Evolutionary conservation across 345 rosid species (phyloP).

Genomic region (Lepidium aucheri): DNA sequence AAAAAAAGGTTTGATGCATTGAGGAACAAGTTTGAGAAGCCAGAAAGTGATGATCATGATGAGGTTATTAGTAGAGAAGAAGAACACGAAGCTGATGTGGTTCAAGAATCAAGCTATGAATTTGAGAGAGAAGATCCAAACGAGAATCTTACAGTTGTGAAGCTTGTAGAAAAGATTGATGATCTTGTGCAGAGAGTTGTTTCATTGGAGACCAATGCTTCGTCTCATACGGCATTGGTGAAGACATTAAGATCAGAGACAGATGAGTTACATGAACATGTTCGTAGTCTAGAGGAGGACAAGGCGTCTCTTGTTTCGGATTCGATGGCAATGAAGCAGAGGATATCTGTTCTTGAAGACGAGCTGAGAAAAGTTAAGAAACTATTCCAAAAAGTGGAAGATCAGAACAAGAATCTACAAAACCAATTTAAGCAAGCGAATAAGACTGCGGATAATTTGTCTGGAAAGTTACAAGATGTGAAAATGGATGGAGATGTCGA

Average conservation of each 20-base stretch:
- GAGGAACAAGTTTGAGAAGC: conserved; percentile 26
- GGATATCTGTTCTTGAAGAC: conserved; percentile 47
- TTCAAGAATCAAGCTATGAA: conserved; percentile 23
- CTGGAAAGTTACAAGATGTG: conserved; percentile 43
- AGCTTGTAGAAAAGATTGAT: conserved; percentile 64
- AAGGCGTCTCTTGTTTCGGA: conserved; percentile 40
- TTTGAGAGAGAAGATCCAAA: conserved; percentile 27
- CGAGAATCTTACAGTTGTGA: conserved; percentile 33
- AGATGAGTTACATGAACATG: conserved; percentile 40
- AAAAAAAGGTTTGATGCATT: conserved; percentile 35
- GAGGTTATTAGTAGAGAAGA: conserved; percentile 13
- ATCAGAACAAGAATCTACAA: conserved; percentile 43
- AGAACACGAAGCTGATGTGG: conserved; percentile 5
- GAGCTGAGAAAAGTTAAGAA: conserved; percentile 45
- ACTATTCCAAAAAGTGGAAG: conserved; percentile 38
- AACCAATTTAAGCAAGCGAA: conserved; percentile 46
- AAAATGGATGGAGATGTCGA: conserved; percentile 47
- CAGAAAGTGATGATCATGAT: conserved; percentile 3
- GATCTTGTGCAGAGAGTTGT: conserved; percentile 69
- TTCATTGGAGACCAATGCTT: conserved; percentile 44
- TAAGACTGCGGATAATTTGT: conserved; percentile 35
- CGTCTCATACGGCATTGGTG: conserved; percentile 58
- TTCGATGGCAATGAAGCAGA: conserved; percentile 32
- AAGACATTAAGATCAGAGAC: conserved; percentile 52
- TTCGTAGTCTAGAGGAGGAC: conserved; percentile 51